Conservation (phyloP, 176 grass and related monocot species). For the Bolboschoenus planiculmis region DNA sequence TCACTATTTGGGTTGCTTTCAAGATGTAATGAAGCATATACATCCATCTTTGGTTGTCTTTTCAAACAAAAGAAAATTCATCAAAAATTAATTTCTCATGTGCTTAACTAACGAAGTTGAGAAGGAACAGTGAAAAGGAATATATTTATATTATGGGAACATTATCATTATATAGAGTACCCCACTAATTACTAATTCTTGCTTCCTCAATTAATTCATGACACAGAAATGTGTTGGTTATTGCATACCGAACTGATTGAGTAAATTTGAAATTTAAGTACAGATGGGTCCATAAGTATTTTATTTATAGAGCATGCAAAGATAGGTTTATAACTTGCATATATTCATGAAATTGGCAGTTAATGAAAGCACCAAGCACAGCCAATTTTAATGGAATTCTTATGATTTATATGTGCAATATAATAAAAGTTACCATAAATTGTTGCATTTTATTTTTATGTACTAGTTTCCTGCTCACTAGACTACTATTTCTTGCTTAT, state of each 20-base stretch:
- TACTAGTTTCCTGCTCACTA: not conserved
- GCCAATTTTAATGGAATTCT: not conserved
- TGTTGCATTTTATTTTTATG: not conserved
- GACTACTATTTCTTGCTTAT: not conserved
- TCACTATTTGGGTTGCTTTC: not conserved
- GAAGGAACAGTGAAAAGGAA: not conserved
- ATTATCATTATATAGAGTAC: not conserved
- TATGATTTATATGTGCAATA: not conserved
- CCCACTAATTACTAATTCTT: not conserved
- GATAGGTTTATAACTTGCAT: not conserved
- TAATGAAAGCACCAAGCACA: not conserved
- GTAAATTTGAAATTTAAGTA: not conserved
- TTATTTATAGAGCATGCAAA: not conserved
- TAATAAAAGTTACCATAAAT: not conserved
- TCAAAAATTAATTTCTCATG: not conserved
- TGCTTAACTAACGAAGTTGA: not conserved
- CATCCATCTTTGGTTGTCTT: not conserved
- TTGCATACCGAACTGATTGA: not conserved
- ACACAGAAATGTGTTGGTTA: not conserved
- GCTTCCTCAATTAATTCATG: constrained; percentile 2
- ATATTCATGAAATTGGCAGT: not conserved
- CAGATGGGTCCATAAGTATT: not conserved
- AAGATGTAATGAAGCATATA: not conserved
- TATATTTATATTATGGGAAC: not conserved
- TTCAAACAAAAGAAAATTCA: not conserved